Evolutionary conservation across 306 rosid species (phyloP).

Genomic region (Datisca glomerata): DNA sequence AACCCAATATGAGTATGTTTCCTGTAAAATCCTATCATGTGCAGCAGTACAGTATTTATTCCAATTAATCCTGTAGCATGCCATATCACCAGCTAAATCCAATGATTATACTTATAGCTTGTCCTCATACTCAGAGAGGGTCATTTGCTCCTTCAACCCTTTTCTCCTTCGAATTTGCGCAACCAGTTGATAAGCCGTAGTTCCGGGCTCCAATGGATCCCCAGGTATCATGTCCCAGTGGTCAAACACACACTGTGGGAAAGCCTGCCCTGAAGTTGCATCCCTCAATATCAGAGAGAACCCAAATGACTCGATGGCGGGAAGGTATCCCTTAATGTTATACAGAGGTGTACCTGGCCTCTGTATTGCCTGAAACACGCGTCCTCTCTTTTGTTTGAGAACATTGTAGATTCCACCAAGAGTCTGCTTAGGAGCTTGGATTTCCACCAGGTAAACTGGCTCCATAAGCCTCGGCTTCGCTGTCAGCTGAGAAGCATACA

Average conservation of each 20-base stretch:
- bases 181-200: constrained; percentile 55
- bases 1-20: too few relatives aligned
- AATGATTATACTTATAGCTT: constrained; percentile 12
- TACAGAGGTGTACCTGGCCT: constrained; percentile 75
- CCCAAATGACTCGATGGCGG: constrained; percentile 63
- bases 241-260: constrained; percentile 86
- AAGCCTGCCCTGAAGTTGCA: constrained; percentile 91
- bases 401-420: constrained; percentile 79
- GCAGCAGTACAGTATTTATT: too few relatives aligned
- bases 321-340: constrained; percentile 74
- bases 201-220: constrained; percentile 64
- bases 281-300: constrained; percentile 72
- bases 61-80: too few relatives aligned
- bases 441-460: constrained; percentile 72
- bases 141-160: constrained; percentile 54
- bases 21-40: too few relatives aligned
- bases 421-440: constrained; percentile 79
- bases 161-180: constrained; percentile 79
- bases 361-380: constrained; percentile 64
- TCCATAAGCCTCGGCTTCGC: constrained; percentile 81
- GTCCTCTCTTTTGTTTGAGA: constrained; percentile 77
- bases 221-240: constrained; percentile 93
- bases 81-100: too few relatives aligned
- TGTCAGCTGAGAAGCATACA: constrained; percentile 60
- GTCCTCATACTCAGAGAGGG: constrained; percentile 29